Base-by-base conservation (phyloP, 1,284 basidiomycete species). In the Trametes pubescens region DNA sequence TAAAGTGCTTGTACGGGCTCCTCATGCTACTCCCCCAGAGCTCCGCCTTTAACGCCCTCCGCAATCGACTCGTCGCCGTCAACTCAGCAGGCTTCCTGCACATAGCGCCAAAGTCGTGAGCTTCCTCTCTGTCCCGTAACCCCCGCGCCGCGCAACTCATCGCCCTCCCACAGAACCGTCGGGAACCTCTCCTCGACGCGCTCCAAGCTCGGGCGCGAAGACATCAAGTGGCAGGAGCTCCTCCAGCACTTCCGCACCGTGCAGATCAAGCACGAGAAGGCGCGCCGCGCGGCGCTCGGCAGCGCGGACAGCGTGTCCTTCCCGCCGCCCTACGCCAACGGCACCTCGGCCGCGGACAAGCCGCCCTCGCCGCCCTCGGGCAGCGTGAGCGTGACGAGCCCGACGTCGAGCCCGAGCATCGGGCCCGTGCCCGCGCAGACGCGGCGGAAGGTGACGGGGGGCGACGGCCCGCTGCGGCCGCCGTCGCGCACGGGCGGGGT, bases 11-110 rank as follows among this genome's bases (percentile, higher is more conserved):
- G 8, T 99, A 99, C 75, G 98, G 98, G 0, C 83, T 99, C 14
- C 82, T 99, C 68, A 99, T 99, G 98, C 84, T 99, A 59, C 81
- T 99, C 10, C 98, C 98, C 0, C 98, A 99, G 80, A 98, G 95
- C 74, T 92, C 92, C 44, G 98, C 98, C 0, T 99, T 99, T 74
- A 89, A 96, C 7, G 98, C 97, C 1, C 83, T 99, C 18, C 87
- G 97, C 40, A 98, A 98, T 76, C 89, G 98, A 38, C 80, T 99
- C 38, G 96, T 93, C 69, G 96, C 96, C 2, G 95, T 99, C 49
- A 97, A 97, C 76, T 94, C 96, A 1, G 89, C 96, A 11, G 97
- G 98, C 0, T 98, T 96, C 77, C 78, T 97, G 4, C 94, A 97
- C 61, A 93, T 94, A 55, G 89, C 91, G 21, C 91, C 94, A 0